Evolutionary conservation across 192 early-diverging fungal genomes (phyloP).

Genomic region (Dissophora ornata): DNA sequence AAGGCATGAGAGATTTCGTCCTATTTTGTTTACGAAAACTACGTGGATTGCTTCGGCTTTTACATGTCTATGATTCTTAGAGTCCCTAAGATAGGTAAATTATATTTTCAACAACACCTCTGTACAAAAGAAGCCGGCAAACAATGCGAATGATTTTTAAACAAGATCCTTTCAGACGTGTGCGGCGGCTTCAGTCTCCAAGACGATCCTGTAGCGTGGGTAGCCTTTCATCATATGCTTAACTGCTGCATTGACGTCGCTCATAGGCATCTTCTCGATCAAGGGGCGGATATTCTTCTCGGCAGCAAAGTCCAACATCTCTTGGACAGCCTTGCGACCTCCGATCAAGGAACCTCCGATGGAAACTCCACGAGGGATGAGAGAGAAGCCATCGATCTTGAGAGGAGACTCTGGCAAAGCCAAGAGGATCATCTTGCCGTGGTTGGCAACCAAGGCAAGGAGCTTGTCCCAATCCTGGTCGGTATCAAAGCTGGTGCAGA

Average conservation of each 20-base stretch:
- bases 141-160: too few species aligned
- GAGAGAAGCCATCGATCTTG: constrained; percentile 33
- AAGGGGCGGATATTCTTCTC: constrained; percentile 71
- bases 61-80: too few species aligned
- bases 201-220: constrained; percentile 77
- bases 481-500: constrained; percentile 47
- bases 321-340: constrained; percentile 60
- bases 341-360: constrained; percentile 79
- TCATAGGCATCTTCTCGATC: constrained; percentile 73
- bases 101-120: too few species aligned
- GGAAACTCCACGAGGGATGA: constrained; percentile 62
- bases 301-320: constrained; percentile 77
- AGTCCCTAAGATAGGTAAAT: too few species aligned
- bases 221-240: constrained; percentile 69
- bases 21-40: too few species aligned
- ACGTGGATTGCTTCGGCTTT: too few species aligned
- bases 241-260: constrained; percentile 71
- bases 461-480: constrained; percentile 61
- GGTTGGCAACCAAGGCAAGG: constrained; percentile 62
- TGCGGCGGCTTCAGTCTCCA: constrained; percentile 66
- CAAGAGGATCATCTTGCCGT: constrained; percentile 74
- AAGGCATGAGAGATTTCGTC: too few species aligned
- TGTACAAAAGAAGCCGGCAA: too few species aligned
- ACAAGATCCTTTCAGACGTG: constrained; percentile 11
- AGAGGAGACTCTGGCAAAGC: constrained; percentile 71